Evolutionary conservation across 1,284 basidiomycete species (phyloP).

Genomic region (Irpex lacteus): DNA sequence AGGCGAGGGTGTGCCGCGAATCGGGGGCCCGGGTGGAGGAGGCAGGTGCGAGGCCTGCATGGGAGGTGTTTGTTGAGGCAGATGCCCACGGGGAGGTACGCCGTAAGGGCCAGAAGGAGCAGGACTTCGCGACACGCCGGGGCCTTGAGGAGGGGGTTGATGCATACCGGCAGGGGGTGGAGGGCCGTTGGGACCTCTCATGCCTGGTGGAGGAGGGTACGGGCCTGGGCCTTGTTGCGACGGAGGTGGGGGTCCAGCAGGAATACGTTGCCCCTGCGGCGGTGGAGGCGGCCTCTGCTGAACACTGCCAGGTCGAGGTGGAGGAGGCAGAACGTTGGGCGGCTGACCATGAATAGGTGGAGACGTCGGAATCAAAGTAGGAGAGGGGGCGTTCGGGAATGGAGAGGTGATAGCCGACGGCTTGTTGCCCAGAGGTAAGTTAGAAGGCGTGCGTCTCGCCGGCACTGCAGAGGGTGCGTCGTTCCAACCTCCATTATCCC

Average conservation of each 20-base stretch:
- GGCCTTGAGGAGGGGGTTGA: slow-evolving; percentile 37
- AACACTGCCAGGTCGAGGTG: slow-evolving; percentile 62
- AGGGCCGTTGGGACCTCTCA: slow-evolving; percentile 30
- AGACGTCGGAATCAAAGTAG: slow-evolving; percentile 43
- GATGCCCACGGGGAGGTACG: slow-evolving; percentile 28
- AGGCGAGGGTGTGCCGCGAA: slow-evolving; percentile 41
- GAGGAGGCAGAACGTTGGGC: slow-evolving; percentile 46
- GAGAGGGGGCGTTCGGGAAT: slow-evolving; percentile 71
- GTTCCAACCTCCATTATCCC: slow-evolving; percentile 88
- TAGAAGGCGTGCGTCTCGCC: slow-evolving; percentile 51
- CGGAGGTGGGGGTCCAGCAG: slow-evolving; percentile 12
- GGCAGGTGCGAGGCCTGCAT: slow-evolving; percentile 27
- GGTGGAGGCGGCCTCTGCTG: slow-evolving; percentile 33
- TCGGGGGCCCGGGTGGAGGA: slow-evolving; percentile 30
- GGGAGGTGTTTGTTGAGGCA: slow-evolving; percentile 21
- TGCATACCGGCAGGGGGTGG: slow-evolving; percentile 30
- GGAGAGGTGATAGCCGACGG: slow-evolving; percentile 80
- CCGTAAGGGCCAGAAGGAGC: slow-evolving; percentile 35
- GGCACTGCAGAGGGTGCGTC: slow-evolving; percentile 67
- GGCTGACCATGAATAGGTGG: slow-evolving; percentile 46
- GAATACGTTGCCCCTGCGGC: slow-evolving; percentile 37
- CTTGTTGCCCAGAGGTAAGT: slow-evolving; percentile 44
- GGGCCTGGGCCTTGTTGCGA: slow-evolving; percentile 28
- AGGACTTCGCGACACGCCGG: slow-evolving; percentile 19
- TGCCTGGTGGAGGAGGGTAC: slow-evolving; percentile 34